Conservation (phyloP, 805 yeast genomes). For the Ogataea parapolymorpha region DNA sequence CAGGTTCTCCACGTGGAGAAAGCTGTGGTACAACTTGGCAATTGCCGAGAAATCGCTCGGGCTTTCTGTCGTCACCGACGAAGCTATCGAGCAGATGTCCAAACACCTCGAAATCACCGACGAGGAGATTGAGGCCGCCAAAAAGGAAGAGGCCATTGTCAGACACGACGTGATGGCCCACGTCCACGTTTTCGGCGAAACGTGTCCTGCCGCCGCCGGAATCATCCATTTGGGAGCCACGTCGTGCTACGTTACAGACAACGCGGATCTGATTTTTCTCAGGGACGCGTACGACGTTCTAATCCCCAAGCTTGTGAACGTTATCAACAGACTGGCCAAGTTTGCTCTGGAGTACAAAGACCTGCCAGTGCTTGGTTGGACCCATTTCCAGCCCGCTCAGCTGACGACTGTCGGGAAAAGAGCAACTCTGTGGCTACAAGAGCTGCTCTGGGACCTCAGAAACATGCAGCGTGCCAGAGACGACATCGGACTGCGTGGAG, state of each 20-base stretch:
- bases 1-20: conserved; percentile 98
- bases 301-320: conserved; percentile 94
- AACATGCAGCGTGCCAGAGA: conserved; percentile 94
- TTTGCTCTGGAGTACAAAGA: conserved; percentile 93
- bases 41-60: conserved; percentile 94
- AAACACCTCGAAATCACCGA: conserved; percentile 79
- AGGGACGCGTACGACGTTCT: conserved; percentile 93
- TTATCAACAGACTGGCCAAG: conserved; percentile 81
- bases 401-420: conserved; percentile 98
- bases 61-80: conserved; percentile 76
- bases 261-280: conserved; percentile 93
- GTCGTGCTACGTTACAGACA: conserved; percentile 95
- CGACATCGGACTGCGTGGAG: conserved; percentile 95
- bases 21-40: conserved; percentile 92
- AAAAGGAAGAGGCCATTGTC: conserved; percentile 93
- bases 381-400: conserved; percentile 99
- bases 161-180: conserved; percentile 99
- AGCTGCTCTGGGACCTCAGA: conserved; percentile 95
- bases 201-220: conserved; percentile 95
- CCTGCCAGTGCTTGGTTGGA: conserved; percentile 97
- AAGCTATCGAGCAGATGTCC: conserved; percentile 85
- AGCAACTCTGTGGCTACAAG: conserved; percentile 97
- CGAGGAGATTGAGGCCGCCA: conserved; percentile 85
- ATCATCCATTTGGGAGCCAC: conserved; percentile 98
- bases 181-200: conserved; percentile 90